phyloP scores from a whole-genome alignment of 78 protist species.

The Chrysochromulina tobinii region DNA sequence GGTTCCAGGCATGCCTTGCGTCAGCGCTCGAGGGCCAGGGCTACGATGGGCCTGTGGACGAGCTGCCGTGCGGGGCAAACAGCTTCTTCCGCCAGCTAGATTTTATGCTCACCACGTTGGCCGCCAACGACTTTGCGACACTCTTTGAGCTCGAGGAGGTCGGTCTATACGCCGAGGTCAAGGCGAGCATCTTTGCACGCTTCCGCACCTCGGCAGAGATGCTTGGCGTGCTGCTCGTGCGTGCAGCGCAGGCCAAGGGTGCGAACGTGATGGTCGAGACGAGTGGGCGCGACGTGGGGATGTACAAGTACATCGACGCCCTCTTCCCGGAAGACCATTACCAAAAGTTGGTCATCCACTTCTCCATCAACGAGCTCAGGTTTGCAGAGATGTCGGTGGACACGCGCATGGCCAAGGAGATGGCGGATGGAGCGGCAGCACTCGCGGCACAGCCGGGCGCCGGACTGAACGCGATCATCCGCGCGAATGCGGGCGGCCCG shows the following conservation, averaged over 20 bases:
- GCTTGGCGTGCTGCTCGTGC: slow-evolving; percentile 20
- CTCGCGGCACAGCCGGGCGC: background rate
- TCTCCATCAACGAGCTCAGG: background rate
- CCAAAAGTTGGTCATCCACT: slow-evolving; percentile 20
- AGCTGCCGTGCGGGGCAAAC: slow-evolving; percentile 10
- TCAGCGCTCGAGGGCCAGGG: background rate
- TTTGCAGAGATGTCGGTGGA: background rate
- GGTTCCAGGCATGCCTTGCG: background rate
- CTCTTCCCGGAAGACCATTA: slow-evolving; percentile 14
- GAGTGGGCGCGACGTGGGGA: slow-evolving; percentile 23
- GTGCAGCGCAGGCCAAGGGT: background rate
- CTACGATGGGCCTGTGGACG: background rate
- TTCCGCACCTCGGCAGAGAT: slow-evolving; percentile 15
- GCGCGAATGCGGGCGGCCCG: slow-evolving; percentile 34
- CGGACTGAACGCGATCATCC: background rate
- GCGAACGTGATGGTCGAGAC: slow-evolving; percentile 32
- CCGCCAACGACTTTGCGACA: background rate
- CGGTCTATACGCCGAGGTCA: background rate
- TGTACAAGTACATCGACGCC: slow-evolving; percentile 29
- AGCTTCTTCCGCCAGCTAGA: slow-evolving; percentile 43
- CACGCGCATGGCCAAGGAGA: slow-evolving; percentile 15
- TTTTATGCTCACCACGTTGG: slow-evolving; percentile 28
- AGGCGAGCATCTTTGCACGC: background rate
- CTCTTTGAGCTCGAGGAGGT: background rate
- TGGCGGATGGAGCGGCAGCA: background rate